These are phyloP conservation scores for Lichtheimia hyalospora DNA, from an alignment of 371 early-diverging fungal species.

Conservation along the genomic window DNA sequence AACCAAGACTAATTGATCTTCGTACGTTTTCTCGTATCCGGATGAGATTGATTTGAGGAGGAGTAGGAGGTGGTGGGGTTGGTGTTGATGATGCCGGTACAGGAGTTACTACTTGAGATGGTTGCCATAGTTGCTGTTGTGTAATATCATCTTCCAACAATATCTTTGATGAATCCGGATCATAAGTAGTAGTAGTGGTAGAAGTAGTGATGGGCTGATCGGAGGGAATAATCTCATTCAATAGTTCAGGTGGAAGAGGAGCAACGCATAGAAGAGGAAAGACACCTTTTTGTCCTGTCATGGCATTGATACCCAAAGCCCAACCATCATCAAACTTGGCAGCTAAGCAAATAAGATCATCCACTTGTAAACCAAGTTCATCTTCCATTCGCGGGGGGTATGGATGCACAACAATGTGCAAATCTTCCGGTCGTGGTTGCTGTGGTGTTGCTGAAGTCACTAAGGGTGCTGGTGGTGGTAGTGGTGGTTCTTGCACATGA, in stretches of 20 bases:
- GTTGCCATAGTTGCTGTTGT: background rate
- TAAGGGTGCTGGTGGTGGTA: background rate
- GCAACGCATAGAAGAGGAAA: slow-evolving; percentile 71
- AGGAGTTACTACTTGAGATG: background rate
- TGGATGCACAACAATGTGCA: slow-evolving; percentile 56
- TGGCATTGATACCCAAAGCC: slow-evolving; percentile 73
- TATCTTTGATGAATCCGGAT: background rate
- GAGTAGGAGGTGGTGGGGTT: background rate
- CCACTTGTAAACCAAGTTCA: slow-evolving; percentile 66
- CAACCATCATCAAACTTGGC: slow-evolving; percentile 70
- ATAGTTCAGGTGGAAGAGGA: slow-evolving; percentile 31
- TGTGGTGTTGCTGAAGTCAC: background rate
- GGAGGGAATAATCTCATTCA: background rate
- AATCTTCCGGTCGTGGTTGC: slow-evolving; percentile 29
- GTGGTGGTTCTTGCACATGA: background rate
- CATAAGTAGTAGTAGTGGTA: background rate
- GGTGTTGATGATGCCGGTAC: background rate
- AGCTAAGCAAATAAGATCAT: slow-evolving; percentile 67
- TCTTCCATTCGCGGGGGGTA: slow-evolving; percentile 66
- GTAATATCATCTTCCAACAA: slow-evolving; percentile 5
- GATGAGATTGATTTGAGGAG: slow-evolving; percentile 1
- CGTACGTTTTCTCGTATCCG: slow-evolving; percentile 25
- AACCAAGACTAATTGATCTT: slow-evolving; percentile 26
- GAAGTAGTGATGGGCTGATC: background rate
- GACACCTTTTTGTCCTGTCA: slow-evolving; percentile 65